Percentiles rank a stretch among this genome's conserved stretches.
phyloP scores from a whole-genome alignment of 306 rosid species.

The Cucumis cinereus region DNA sequence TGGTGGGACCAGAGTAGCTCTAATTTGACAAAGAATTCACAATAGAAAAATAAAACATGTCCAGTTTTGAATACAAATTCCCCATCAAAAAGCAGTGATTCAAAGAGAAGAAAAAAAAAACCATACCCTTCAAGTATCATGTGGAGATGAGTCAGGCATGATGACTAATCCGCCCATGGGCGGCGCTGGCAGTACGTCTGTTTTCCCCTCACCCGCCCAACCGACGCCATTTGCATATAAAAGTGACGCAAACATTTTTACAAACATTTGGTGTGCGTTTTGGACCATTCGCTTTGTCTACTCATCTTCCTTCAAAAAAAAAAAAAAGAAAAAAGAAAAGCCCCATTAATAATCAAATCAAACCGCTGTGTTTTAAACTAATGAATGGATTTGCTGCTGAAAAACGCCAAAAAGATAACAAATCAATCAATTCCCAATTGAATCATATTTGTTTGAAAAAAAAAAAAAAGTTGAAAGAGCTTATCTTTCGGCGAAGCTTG shows the following conservation, averaged over 20 bases:
- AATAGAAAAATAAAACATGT: not conserved
- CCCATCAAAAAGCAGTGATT: slow-evolving; percentile 2
- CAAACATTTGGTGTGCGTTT: slow-evolving; percentile 4
- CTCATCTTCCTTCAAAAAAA: not conserved
- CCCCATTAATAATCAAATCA: not conserved
- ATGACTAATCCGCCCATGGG: slow-evolving; percentile 20
- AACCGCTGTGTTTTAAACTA: not conserved
- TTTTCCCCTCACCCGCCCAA: not conserved
- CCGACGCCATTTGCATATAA: not conserved
- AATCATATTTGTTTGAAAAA: not conserved
- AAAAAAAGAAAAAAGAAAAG: not conserved
- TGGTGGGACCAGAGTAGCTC: slow-evolving; percentile 8
- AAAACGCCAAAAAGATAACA: not conserved
- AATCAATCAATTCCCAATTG: not conserved
- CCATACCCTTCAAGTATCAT: slow-evolving; percentile 7
- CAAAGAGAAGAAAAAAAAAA: not conserved
- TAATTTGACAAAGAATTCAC: slow-evolving; percentile 20
- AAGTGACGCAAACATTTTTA: not conserved
- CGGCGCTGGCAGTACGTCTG: slow-evolving; percentile 13
- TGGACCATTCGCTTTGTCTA: not conserved
- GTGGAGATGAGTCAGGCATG: slow-evolving; percentile 36
- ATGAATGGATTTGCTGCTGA: not conserved
- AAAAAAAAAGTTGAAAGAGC: not conserved
- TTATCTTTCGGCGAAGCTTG: slow-evolving; percentile 30
- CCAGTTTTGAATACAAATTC: not conserved